phyloP scores from a whole-genome alignment of 495 filamentous ascomycete species.

The Daldinia caldariorum region DNA sequence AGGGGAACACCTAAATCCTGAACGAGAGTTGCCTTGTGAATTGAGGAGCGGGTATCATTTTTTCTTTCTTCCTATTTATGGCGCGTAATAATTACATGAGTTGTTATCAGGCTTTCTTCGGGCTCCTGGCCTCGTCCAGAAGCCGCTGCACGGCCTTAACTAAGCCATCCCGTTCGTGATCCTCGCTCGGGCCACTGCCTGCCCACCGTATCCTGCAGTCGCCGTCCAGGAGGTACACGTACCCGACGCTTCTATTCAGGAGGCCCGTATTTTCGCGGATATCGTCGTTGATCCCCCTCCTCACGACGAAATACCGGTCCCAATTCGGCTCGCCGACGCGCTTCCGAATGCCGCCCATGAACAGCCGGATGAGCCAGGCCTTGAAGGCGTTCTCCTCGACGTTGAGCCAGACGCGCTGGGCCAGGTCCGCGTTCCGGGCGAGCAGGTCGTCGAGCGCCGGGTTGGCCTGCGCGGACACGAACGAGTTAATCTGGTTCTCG shows the following conservation, averaged over 20 bases:
- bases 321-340: constrained; percentile 68
- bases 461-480: constrained; percentile 70
- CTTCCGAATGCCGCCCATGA: constrained; percentile 68
- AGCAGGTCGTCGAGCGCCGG: constrained; percentile 68
- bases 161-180: constrained; percentile 74
- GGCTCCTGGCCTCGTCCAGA: constrained; percentile 63
- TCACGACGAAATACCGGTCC: constrained; percentile 83
- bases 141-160: constrained; percentile 74
- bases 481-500: constrained; percentile 78
- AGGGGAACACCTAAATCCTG: background rate
- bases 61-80: constrained; percentile 11
- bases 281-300: constrained; percentile 75
- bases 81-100: constrained; percentile 19
- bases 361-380: constrained; percentile 75
- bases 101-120: constrained; percentile 20
- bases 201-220: constrained; percentile 94
- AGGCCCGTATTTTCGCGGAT: constrained; percentile 82
- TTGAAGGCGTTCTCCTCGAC: constrained; percentile 83
- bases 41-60: constrained; percentile 38
- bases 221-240: constrained; percentile 90
- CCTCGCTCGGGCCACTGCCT: constrained; percentile 79
- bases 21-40: background rate
- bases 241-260: constrained; percentile 89
- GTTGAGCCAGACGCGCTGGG: constrained; percentile 86
- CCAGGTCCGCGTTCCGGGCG: constrained; percentile 54